Evolutionary conservation across 2,329 filamentous ascomycete species (phyloP).

Genomic region (Aciculosporium take): DNA sequence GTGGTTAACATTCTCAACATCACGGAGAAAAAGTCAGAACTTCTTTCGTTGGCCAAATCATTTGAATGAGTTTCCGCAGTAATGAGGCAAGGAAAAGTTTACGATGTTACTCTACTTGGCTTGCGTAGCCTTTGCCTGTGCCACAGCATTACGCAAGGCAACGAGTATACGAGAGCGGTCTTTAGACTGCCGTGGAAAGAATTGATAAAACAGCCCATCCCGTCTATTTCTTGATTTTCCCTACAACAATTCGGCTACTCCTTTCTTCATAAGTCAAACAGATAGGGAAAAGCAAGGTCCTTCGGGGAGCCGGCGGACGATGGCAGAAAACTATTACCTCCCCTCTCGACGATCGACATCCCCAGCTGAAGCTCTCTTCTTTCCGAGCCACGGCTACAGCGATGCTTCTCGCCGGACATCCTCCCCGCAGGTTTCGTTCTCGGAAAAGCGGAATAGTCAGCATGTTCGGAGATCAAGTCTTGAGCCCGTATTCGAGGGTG

Average conservation of each 20-base stretch:
- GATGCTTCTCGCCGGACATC: conserved; percentile 2
- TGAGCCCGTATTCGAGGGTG: conserved; percentile 5
- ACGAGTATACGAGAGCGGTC: background rate
- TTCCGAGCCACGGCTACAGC: background rate
- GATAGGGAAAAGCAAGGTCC: background rate
- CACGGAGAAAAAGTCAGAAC: background rate
- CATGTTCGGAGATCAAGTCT: conserved; percentile 2
- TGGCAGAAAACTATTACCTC: conserved; percentile 1
- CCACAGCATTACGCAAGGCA: conserved; percentile 1
- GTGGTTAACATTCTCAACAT: background rate
- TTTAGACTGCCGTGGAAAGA: background rate
- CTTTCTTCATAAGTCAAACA: background rate
- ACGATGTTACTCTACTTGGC: conserved; percentile 2
- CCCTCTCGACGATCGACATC: background rate
- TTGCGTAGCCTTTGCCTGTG: background rate
- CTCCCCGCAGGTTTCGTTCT: conserved; percentile 2
- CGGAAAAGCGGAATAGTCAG: conserved; percentile 2
- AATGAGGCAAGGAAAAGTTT: background rate
- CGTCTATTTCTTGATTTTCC: background rate
- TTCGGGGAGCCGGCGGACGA: background rate
- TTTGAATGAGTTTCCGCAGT: background rate
- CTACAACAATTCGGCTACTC: background rate
- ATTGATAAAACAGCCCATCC: background rate
- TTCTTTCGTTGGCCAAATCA: background rate
- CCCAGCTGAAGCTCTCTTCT: conserved; percentile 2